A percentile compares a stretch with the other conserved stretches of the same genome.
These are phyloP conservation scores for Isoetes taiwanensis DNA, from an alignment of 75 land plant genomes.

Conservation along the genomic window DNA sequence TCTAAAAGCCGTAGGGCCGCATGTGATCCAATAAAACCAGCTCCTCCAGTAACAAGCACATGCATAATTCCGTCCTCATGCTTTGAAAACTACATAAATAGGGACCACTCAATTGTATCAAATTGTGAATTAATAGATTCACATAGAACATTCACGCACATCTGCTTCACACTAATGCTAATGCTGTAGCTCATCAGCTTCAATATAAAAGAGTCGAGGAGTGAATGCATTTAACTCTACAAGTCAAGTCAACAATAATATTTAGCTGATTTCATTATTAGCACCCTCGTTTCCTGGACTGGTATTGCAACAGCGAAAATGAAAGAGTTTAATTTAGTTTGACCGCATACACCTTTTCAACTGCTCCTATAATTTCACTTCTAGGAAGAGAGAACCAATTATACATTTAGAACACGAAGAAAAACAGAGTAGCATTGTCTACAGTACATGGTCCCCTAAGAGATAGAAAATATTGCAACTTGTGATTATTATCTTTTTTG, in stretches of 20 bases:
- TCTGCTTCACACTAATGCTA: neutral
- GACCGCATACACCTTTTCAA: too few relatives aligned
- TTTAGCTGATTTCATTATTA: neutral
- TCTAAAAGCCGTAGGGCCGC: slow-evolving; percentile 50
- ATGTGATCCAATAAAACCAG: slow-evolving; percentile 82
- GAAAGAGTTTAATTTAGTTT: too few relatives aligned
- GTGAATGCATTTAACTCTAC: too few relatives aligned
- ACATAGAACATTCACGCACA: neutral
- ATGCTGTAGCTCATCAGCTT: too few relatives aligned
- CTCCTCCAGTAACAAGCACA: slow-evolving; percentile 81
- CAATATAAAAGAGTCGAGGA: neutral
- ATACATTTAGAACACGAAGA: too few relatives aligned
- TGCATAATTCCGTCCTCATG: slow-evolving; percentile 36
- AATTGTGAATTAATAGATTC: neutral
- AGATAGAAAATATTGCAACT: too few relatives aligned
- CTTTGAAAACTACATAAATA: neutral
- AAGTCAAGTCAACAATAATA: neutral
- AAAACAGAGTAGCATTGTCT: too few relatives aligned
- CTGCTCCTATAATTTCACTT: too few relatives aligned
- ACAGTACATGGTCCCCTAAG: too few relatives aligned
- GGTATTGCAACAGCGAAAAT: neutral
- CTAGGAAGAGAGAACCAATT: too few relatives aligned
- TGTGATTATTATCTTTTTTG: too few relatives aligned
- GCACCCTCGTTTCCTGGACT: neutral
- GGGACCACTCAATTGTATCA: too few relatives aligned